Base-by-base conservation (phyloP, 2,329 filamentous ascomycete genomes). In the Penicillium griseofulvum region DNA sequence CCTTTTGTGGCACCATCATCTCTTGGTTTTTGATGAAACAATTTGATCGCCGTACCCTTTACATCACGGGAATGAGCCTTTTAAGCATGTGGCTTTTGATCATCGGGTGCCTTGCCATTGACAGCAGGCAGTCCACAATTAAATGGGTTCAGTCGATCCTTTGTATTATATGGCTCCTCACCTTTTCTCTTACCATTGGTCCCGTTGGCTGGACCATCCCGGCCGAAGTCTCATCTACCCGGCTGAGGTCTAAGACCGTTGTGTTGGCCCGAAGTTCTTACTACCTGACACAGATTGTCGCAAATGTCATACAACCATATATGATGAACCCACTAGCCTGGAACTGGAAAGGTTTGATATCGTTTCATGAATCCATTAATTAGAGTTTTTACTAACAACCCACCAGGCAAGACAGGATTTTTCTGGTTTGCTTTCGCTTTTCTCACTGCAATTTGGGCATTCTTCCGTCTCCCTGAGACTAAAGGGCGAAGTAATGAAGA, bases 191-290 rank as follows among this genome's bases (percentile, higher is more conserved):
- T 55, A 79, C 80, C 1, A 75, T 83, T 19, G 82, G 81, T 0
- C 81, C 81, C 0, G 74, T 81, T 2, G 79, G 77, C 4, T 83
- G 82, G 65, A 75, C 76, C 1, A 68, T 83, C 31, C 69, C 82
- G 12, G 75, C 80, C 0, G 81, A 84, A 60, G 73, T 81, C 5
- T 80, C 80, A 0, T 81, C 80, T 0, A 80, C 78, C 0, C 75
- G 81, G 14, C 75, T 84, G 33, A 79, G 81, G 54, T 73, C 76
- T 26, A 82, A 83, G 71, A 81, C 80, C 0, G 78, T 83, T 17
- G 78, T 80, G 6, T 69, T 83, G 31, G 80, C 80, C 3, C 75
- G 80, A 17, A 76, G 71, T 39, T 62, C 73, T 12, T 83, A 82
- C 65, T 80, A 83, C 57, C 68, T 81, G 3, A 64, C 68, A 4